These are phyloP conservation scores for Akanthomyces uredinophilus DNA, from an alignment of 2,329 filamentous ascomycete genomes.

Conservation along the genomic window DNA sequence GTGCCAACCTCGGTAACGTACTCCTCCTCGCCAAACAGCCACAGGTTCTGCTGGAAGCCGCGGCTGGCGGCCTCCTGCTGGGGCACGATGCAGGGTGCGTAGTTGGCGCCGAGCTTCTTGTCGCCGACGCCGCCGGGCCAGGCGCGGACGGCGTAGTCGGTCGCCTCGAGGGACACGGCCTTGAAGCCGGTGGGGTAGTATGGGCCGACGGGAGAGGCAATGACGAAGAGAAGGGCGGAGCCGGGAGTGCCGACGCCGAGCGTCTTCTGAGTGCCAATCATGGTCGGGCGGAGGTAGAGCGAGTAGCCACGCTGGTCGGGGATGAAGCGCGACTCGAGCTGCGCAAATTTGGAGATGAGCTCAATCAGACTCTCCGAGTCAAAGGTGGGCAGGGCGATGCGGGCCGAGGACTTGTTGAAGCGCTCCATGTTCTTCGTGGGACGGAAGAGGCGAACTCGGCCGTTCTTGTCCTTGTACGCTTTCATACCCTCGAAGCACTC, in stretches of 20 bases:
- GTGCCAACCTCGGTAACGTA: conserved; percentile 96
- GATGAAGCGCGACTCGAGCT: conserved; percentile 84
- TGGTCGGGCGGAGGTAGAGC: conserved; percentile 88
- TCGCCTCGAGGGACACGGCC: conserved; percentile 90
- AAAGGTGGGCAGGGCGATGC: conserved; percentile 91
- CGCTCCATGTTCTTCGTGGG: conserved; percentile 95
- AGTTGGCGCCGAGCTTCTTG: conserved; percentile 98
- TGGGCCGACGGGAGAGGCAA: conserved; percentile 91
- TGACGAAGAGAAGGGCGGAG: conserved; percentile 87
- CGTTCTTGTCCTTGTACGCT: conserved; percentile 84
- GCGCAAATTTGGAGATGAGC: conserved; percentile 73
- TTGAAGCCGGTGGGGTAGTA: conserved; percentile 99
- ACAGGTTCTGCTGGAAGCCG: conserved; percentile 96
- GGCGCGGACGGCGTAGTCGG: conserved; percentile 91
- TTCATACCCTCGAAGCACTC: conserved; percentile 99
- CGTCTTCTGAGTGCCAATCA: conserved; percentile 95
- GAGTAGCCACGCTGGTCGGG: conserved; percentile 83
- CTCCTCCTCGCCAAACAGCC: conserved; percentile 94
- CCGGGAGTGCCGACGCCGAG: conserved; percentile 90
- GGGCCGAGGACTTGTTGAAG: conserved; percentile 82
- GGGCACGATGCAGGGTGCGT: conserved; percentile 97
- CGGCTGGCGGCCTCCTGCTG: conserved; percentile 86
- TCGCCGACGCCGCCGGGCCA: conserved; percentile 98
- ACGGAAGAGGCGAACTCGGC: conserved; percentile 80
- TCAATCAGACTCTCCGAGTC: conserved; percentile 68